Base-by-base conservation (phyloP, 2,329 filamentous ascomycete species). In the Lachnellula hyalina region DNA sequence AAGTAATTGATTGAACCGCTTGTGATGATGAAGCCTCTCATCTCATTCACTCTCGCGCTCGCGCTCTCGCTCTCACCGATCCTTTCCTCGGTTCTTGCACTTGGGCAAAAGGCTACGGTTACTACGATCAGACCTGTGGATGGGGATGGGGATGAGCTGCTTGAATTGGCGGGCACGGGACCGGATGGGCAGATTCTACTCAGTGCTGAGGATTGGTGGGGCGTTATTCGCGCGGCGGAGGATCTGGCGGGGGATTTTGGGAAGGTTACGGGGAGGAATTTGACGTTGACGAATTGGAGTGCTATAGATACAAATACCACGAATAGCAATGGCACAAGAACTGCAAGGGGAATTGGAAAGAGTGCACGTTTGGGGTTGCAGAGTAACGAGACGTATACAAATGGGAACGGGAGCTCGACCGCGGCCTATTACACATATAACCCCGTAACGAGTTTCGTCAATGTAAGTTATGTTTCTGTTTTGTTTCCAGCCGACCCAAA, bases 221-320 rank as follows among this genome's bases (percentile, higher is more conserved):
- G 84, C 54, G 86, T 89, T 1, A 76, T 87, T 52, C 79, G 85
- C 25, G 84, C 83, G 5, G 86, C 84, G 0, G 76, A 83, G 40
- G 86, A 90, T 68, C 75, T 90, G 9, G 83, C 84, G 0, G 65
- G 75, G 4, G 86, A 90, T 68, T 87, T 90, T 71, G 85, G 85
- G 15, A 80, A 83, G n/a, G 84, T 89, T 4, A 87, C 84, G 0
- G 84, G 85, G 8, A 77, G 72, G 25, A 86, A 87, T 67, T 79
- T 84, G 54, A 81, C 82, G 1, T 71, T 69, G 45, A 64, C 59
- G 1, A 63, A 63, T 49, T 67, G 63, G 64, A 35, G 51, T 2
- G 5, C 41, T 11, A 17, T 5, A 2, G 9, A 8, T 19, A 23
- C 17, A 19, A 41, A 48, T 28, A 51, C 35, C 14, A 23, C 49